phyloP scores from a whole-genome alignment of 768 basidiomycete species.

The Dioszegia aurantiaca region DNA sequence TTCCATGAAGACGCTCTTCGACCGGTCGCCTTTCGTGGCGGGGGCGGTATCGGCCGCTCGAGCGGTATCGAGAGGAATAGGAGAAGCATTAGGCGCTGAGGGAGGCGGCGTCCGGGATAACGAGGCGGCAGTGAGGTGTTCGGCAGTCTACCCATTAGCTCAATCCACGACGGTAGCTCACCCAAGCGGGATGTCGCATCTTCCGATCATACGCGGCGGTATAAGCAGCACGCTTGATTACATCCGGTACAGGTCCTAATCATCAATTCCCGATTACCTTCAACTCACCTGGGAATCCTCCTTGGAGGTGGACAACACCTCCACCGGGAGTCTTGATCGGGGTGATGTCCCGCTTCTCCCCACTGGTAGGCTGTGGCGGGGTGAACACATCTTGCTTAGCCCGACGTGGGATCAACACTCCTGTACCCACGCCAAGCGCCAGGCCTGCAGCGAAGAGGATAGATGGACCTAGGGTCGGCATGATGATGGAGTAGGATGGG shows the following conservation, averaged over 20 bases:
- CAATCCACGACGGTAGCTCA: conserved; percentile 52
- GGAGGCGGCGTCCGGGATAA: conserved; percentile 58
- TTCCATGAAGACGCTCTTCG: conserved; percentile 75
- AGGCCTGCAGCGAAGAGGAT: conserved; percentile 77
- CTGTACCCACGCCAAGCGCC: conserved; percentile 69
- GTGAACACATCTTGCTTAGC: conserved; percentile 18
- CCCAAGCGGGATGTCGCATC: conserved; percentile 90
- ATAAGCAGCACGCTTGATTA: conserved; percentile 76
- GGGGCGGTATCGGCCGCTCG: conserved; percentile 31
- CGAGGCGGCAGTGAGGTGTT: conserved; percentile 80
- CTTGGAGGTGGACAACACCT: conserved; percentile 20
- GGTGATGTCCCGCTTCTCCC: conserved; percentile 56
- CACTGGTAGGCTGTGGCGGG: conserved; percentile 55
- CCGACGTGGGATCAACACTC: conserved; percentile 40
- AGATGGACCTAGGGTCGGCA: conserved; percentile 44
- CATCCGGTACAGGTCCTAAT: conserved; percentile 79
- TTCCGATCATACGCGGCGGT: conserved; percentile 86
- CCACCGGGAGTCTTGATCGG: conserved; percentile 48
- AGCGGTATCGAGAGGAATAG: conserved; percentile 46
- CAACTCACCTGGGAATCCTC: conserved; percentile 73
- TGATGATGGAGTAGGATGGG: conserved; percentile 9
- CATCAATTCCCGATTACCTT: conserved; percentile 20
- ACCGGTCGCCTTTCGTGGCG: conserved; percentile 62
- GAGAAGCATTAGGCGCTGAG: conserved; percentile 40
- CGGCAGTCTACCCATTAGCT: conserved; percentile 70